Evolutionary conservation across 345 rosid species (phyloP).

Genomic region (Gossypium turneri): DNA sequence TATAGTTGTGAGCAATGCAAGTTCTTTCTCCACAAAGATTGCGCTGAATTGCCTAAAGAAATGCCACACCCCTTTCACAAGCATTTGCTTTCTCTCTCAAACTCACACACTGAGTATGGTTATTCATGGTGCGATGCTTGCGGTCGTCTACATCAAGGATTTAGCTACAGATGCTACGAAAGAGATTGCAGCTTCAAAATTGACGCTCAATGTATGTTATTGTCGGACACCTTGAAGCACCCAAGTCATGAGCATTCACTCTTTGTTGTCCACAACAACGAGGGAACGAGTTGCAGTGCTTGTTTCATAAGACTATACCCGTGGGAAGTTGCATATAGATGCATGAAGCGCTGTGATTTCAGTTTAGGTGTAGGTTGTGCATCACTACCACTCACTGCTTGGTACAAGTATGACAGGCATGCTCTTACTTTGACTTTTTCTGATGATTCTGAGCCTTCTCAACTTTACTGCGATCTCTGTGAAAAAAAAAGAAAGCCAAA

Average conservation of each 20-base stretch:
- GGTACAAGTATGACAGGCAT: conserved; percentile 4
- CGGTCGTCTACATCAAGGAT: background rate
- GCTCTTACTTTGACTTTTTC: conserved; percentile 18
- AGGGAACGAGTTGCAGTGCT: background rate
- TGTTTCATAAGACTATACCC: accelerated
- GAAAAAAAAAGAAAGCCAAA: conserved; percentile 9
- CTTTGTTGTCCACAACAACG: background rate
- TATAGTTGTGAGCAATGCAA: conserved; percentile 19
- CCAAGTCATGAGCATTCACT: background rate
- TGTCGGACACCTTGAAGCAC: background rate
- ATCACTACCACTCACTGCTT: background rate
- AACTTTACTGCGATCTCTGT: conserved; percentile 12
- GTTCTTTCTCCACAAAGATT: conserved; percentile 19
- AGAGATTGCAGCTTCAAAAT: background rate
- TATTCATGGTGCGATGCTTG: background rate
- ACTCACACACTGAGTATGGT: accelerated
- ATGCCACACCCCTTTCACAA: conserved; percentile 4
- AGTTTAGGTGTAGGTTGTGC: background rate
- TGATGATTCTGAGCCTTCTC: background rate
- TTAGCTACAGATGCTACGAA: background rate
- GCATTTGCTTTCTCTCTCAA: conserved; percentile 4
- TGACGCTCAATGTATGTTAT: background rate
- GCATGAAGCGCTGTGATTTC: conserved; percentile 8
- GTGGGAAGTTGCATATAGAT: background rate
- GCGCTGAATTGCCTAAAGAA: conserved; percentile 20